A percentile compares a stretch with the other conserved stretches of the same genome.
Evolutionary conservation across 1,284 basidiomycete genomes (phyloP).

Genomic region (Microbotryum intermedium): DNA sequence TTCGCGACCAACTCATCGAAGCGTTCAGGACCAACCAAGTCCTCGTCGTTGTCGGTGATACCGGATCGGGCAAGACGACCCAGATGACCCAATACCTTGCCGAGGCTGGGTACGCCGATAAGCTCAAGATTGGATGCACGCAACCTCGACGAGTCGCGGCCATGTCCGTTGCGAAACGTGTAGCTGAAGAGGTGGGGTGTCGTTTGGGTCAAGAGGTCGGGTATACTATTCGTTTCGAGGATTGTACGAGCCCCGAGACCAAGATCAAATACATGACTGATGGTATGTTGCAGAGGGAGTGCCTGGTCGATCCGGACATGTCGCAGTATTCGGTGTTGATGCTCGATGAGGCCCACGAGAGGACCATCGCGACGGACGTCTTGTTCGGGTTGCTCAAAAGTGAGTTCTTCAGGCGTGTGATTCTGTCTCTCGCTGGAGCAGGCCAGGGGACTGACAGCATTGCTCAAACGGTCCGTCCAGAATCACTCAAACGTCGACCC

Average conservation of each 20-base stretch:
- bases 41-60: conserved; percentile 85
- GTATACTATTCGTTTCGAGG: conserved; percentile 98
- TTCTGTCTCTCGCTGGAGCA: background rate
- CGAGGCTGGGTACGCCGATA: conserved; percentile 77
- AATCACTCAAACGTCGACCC: conserved; percentile 84
- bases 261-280: conserved; percentile 99
- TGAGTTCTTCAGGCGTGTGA: conserved; percentile 43
- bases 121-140: conserved; percentile 86
- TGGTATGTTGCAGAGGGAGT: conserved; percentile 97
- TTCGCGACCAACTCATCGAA: conserved; percentile 81
- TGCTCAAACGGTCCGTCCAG: conserved; percentile 43
- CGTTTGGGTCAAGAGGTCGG: conserved; percentile 94
- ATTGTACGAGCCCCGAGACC: conserved; percentile 94
- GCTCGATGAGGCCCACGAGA: conserved; percentile 97
- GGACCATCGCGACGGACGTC: conserved; percentile 95
- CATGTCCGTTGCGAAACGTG: conserved; percentile 98
- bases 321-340: conserved; percentile 91
- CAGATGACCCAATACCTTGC: conserved; percentile 92
- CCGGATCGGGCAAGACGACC: conserved; percentile 86
- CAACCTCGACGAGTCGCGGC: conserved; percentile 98
- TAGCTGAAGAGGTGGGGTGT: conserved; percentile 95
- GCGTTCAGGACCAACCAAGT: conserved; percentile 93
- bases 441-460: conserved; percentile 1
- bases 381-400: conserved; percentile 94
- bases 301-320: conserved; percentile 87